A percentile compares a stretch with the other conserved stretches of the same genome.
Conservation (phyloP, 1,284 basidiomycete genomes). For the Fomitopsis betulina region DNA sequence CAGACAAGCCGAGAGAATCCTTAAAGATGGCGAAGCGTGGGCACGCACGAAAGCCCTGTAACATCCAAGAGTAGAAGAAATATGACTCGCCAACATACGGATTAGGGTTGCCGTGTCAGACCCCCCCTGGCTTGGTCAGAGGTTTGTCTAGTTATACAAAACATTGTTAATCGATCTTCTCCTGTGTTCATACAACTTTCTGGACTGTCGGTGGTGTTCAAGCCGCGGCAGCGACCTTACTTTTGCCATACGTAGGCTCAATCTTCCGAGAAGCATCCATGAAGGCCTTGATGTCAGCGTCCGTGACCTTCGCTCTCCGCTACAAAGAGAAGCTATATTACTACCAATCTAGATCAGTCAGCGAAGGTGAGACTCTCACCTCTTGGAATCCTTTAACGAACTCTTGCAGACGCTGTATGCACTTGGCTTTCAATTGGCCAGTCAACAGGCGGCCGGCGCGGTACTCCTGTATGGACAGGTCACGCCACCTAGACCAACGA, state of each 20-base stretch:
- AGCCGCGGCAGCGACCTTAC: conserved; percentile 4
- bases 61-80: neutral
- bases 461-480: conserved; percentile 65
- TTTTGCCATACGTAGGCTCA: conserved; percentile 42
- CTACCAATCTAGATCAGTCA: neutral
- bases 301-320: conserved; percentile 80
- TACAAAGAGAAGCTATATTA: conserved; percentile 27
- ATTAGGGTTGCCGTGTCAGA: neutral
- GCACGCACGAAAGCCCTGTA: conserved; percentile 31
- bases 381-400: conserved; percentile 91
- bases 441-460: conserved; percentile 86
- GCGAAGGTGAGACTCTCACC: conserved; percentile 39
- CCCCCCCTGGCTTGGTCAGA: neutral
- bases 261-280: conserved; percentile 88
- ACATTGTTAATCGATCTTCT: neutral
- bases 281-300: conserved; percentile 73
- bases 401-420: conserved; percentile 80
- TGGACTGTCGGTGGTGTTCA: neutral
- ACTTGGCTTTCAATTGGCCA: conserved; percentile 89
- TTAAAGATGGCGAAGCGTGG: conserved; percentile 49
- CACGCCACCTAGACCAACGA: neutral
- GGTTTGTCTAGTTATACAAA: neutral
- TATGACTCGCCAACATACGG: neutral
- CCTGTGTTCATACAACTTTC: neutral
- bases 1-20: conserved; percentile 54